Evolutionary conservation across 352 stramenopile genomes (phyloP).

Genomic region (Phytophthora foliorum): DNA sequence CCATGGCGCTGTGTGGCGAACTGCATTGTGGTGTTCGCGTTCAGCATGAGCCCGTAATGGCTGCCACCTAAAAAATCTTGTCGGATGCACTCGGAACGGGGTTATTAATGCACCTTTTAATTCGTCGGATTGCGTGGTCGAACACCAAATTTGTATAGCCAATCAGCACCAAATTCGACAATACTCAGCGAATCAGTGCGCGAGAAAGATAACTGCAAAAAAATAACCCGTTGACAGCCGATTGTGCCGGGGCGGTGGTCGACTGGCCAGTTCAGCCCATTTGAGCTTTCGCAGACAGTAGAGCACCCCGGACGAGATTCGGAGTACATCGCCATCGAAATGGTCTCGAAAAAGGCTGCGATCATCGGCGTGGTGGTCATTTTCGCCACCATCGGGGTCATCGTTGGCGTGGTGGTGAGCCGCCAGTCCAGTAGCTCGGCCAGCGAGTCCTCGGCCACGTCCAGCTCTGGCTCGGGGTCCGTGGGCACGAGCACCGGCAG

Average conservation of each 20-base stretch:
- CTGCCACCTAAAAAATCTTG: background rate
- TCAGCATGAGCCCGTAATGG: background rate
- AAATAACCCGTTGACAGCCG: background rate
- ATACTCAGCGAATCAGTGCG: constrained; percentile 22
- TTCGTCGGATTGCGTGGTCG: background rate
- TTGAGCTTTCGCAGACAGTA: constrained; percentile 36
- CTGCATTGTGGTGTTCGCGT: background rate
- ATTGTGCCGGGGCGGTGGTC: constrained; percentile 29
- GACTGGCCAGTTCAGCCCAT: constrained; percentile 31
- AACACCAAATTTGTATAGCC: constrained; percentile 25
- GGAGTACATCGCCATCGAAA: constrained; percentile 14
- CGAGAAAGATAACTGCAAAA: constrained; percentile 17
- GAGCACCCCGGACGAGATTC: constrained; percentile 4
- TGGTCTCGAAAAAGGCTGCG: constrained; percentile 45
- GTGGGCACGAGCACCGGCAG: constrained; percentile 10
- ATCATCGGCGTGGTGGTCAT: constrained; percentile 55
- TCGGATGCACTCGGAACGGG: constrained; percentile 2
- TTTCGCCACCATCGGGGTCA: constrained; percentile 58
- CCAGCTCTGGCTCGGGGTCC: constrained; percentile 31
- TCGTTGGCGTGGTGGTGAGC: constrained; percentile 49
- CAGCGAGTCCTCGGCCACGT: constrained; percentile 37
- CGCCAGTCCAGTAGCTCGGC: constrained; percentile 43
- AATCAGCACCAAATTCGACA: constrained; percentile 18
- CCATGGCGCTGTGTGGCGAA: constrained; percentile 4
- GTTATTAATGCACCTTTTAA: constrained; percentile 1